These are phyloP conservation scores for Zygosaccharomyces sapae DNA, from an alignment of 1,139 yeast species.

Conservation along the genomic window DNA sequence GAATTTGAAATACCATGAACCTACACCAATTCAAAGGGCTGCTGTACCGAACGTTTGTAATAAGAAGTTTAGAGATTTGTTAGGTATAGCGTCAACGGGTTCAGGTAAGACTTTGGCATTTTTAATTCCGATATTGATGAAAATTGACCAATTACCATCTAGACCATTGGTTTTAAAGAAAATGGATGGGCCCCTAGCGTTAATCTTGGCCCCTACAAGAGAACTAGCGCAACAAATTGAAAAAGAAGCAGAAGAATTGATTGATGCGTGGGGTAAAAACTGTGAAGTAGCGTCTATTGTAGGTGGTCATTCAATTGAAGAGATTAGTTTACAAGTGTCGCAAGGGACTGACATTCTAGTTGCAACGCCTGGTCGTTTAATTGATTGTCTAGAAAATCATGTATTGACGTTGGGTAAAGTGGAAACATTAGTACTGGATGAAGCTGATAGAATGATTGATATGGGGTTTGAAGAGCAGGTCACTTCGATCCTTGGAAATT, in stretches of 20 bases:
- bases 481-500: conserved; percentile 47
- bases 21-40: conserved; percentile 89
- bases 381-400: conserved; percentile 72
- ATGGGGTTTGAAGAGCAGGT: conserved; percentile 88
- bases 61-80: conserved; percentile 50
- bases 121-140: conserved; percentile 65
- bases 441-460: conserved; percentile 93
- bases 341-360: conserved; percentile 77
- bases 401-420: conserved; percentile 59
- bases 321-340: conserved; percentile 55
- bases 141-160: conserved; percentile 45
- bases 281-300: conserved; percentile 64
- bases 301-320: conserved; percentile 86
- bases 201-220: conserved; percentile 86
- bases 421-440: conserved; percentile 74
- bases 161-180: conserved; percentile 39
- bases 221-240: conserved; percentile 88
- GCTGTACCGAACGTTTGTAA: conserved; percentile 70
- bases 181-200: conserved; percentile 58
- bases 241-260: conserved; percentile 55
- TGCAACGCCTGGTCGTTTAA: conserved; percentile 89
- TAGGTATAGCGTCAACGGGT: conserved; percentile 93
- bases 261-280: conserved; percentile 37
- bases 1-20: conserved; percentile 50
- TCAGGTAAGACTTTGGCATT: conserved; percentile 92